phyloP scores from a whole-genome alignment of 108 stramenopile species.

The Phaeodactylum tricornutum region DNA sequence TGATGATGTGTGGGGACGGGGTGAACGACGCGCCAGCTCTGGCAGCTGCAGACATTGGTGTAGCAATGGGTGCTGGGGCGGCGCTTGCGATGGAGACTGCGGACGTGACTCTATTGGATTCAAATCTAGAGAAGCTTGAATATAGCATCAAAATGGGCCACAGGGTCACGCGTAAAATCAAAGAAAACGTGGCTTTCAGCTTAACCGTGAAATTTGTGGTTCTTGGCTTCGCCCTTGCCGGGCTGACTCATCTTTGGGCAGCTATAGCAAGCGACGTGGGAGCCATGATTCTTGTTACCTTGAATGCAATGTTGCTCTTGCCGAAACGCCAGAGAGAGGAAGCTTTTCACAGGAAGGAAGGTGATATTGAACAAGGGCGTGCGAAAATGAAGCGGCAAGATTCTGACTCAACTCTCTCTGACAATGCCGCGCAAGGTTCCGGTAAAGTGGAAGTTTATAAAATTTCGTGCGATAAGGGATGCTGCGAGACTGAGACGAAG shows the following conservation, averaged over 20 bases:
- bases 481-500: too few species aligned
- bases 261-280: slow-evolving; percentile 69
- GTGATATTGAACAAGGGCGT: too few species aligned
- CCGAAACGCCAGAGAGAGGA: slow-evolving; percentile 17
- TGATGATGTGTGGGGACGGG: slow-evolving; percentile 89
- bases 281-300: slow-evolving; percentile 67
- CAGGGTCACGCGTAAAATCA: slow-evolving; percentile 50
- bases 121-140: slow-evolving; percentile 51
- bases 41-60: slow-evolving; percentile 87
- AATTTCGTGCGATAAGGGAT: too few species aligned
- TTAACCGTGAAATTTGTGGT: slow-evolving; percentile 50
- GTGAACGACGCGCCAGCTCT: slow-evolving; percentile 97
- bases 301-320: slow-evolving; percentile 70
- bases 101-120: slow-evolving; percentile 71
- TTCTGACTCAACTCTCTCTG: too few species aligned
- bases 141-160: slow-evolving; percentile 49
- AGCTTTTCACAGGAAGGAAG: too few species aligned
- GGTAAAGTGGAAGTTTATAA: too few species aligned
- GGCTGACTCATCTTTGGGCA: slow-evolving; percentile 44
- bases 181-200: slow-evolving; percentile 58
- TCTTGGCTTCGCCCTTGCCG: slow-evolving; percentile 53
- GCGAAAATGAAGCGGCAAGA: too few species aligned
- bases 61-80: slow-evolving; percentile 94
- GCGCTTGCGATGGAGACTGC: slow-evolving; percentile 91
- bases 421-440: too few species aligned